Conservation (phyloP, 441 rosid genomes). For the Erodium moschatum region DNA sequence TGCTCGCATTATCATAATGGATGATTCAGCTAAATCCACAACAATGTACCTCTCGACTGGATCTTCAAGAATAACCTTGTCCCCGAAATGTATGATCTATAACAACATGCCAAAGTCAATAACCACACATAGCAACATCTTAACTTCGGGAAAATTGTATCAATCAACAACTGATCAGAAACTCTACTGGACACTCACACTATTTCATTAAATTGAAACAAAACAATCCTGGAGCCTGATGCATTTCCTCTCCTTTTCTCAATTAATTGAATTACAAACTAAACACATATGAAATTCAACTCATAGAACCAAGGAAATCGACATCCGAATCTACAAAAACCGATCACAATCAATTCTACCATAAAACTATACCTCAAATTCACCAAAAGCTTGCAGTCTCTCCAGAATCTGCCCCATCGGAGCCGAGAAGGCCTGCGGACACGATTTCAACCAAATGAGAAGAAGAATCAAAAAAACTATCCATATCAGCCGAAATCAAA, state of each 20-base stretch:
- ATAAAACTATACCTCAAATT: constrained; percentile 55
- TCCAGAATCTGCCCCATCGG: constrained; percentile 73
- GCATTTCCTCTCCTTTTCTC: not conserved
- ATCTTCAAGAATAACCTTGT: constrained; percentile 10
- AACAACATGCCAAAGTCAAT: not conserved
- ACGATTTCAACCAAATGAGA: not conserved
- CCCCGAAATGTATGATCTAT: constrained; percentile 9
- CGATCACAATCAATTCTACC: not conserved
- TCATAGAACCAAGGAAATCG: not conserved
- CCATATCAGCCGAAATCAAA: not conserved
- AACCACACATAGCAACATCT: not conserved
- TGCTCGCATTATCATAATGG: not conserved
- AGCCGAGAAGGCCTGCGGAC: constrained; percentile 56
- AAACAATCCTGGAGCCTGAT: not conserved
- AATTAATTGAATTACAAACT: not conserved
- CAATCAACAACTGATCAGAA: not conserved
- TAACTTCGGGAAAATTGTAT: not conserved
- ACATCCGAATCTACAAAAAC: not conserved
- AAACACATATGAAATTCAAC: no score
- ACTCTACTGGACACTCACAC: not conserved
- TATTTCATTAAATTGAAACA: not conserved
- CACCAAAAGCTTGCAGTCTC: constrained; percentile 69
- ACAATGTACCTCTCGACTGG: constrained; percentile 10
- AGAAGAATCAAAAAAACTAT: not conserved
- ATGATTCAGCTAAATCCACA: constrained; percentile 1